Evolutionary conservation across 345 rosid species (phyloP).

Genomic region (Euphorbia lathyris): DNA sequence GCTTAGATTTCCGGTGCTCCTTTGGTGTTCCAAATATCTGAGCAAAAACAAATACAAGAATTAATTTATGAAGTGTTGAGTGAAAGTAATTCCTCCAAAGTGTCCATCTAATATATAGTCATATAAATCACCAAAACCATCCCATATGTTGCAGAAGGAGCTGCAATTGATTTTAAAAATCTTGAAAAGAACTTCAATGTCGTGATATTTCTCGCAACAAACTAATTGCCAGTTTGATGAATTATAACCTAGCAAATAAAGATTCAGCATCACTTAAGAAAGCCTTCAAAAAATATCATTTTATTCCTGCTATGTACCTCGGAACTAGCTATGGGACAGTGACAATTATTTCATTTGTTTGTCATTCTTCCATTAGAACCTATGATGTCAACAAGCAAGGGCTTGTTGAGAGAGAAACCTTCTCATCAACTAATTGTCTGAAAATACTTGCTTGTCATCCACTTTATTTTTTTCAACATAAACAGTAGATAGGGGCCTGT

Average conservation of each 20-base stretch:
- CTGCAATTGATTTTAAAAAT: background rate
- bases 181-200: background rate
- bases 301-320: background rate
- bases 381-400: no score
- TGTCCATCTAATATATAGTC: background rate
- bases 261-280: background rate
- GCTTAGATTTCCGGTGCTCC: constrained; percentile 88
- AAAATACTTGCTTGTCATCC: no score
- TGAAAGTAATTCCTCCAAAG: background rate
- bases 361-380: background rate
- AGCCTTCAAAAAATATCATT: background rate
- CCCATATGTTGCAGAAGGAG: background rate
- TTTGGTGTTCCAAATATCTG: constrained; percentile 92
- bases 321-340: background rate
- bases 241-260: background rate
- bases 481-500: no score
- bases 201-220: background rate
- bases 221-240: background rate
- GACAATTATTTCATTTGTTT: background rate
- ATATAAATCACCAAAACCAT: background rate
- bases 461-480: no score
- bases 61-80: background rate
- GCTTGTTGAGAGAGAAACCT: no score
- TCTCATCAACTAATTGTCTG: no score
- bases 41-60: background rate